Conservation (phyloP, 306 rosid genomes). For the Lagenaria siceraria region DNA sequence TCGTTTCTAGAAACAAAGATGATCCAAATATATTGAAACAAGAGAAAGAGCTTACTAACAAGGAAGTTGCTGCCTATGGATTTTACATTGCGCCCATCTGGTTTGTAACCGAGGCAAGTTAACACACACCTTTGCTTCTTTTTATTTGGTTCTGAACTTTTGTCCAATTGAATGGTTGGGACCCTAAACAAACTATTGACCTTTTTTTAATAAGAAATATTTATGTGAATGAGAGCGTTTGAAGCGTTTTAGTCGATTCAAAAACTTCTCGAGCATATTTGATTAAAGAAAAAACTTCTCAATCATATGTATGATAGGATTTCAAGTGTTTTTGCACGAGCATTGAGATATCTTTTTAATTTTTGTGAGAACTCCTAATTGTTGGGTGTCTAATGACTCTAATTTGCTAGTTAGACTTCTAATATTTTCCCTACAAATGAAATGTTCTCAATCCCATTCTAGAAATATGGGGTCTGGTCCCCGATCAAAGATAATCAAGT, state of each 20-base stretch:
- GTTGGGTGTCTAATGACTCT: background rate
- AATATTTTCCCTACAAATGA: background rate
- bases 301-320: background rate
- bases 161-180: background rate
- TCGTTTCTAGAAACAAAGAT: conserved; percentile 49
- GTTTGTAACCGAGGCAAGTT: conserved; percentile 84
- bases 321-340: background rate
- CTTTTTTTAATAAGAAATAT: background rate
- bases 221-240: background rate
- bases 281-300: background rate
- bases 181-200: background rate
- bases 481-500: background rate
- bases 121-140: conserved; percentile 5
- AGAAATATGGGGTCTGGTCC: background rate
- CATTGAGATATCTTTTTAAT: background rate
- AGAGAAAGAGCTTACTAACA: conserved; percentile 37
- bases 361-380: background rate
- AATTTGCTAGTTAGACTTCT: background rate
- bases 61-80: conserved; percentile 72
- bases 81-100: conserved; percentile 93
- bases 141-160: conserved; percentile 1
- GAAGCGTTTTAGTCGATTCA: background rate
- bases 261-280: background rate
- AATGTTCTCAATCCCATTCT: background rate
- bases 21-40: conserved; percentile 31